Conservation (phyloP, 345 rosid species). For the Bretschneidera sinensis region DNA sequence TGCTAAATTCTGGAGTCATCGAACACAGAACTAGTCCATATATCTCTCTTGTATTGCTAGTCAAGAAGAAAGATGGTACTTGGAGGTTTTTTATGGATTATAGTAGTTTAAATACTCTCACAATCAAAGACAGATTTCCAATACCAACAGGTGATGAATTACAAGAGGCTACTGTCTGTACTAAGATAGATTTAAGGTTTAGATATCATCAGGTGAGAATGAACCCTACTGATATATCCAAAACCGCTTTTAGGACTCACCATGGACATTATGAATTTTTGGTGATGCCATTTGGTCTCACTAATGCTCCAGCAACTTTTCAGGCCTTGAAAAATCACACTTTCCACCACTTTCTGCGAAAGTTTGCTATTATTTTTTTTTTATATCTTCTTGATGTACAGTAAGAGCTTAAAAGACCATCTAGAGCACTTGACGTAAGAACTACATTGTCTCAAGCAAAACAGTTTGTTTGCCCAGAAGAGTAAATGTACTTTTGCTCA, state of each 20-base stretch:
- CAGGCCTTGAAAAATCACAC: not conserved
- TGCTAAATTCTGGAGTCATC: not conserved
- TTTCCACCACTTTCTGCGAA: not conserved
- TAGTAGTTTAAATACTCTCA: not conserved
- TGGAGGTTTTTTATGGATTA: conserved; percentile 1
- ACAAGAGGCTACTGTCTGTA: not conserved
- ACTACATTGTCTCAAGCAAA: not conserved
- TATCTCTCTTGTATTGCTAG: not conserved
- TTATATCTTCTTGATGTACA: not conserved
- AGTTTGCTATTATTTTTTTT: not conserved
- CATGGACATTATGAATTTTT: not conserved
- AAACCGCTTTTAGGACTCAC: not conserved
- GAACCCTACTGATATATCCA: not conserved
- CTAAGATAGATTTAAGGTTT: not conserved
- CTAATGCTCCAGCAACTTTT: not conserved
- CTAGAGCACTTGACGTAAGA: not conserved
- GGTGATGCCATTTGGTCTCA: not conserved
- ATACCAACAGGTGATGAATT: not conserved
- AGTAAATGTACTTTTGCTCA: not conserved
- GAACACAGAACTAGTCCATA: not conserved
- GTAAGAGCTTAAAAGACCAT: not conserved
- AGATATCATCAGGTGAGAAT: not conserved
- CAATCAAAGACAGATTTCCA: not conserved
- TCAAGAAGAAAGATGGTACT: not conserved
- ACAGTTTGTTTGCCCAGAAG: not conserved